Conservation (phyloP, 139 green algal genomes). For the Chlamydomonas urium region DNA sequence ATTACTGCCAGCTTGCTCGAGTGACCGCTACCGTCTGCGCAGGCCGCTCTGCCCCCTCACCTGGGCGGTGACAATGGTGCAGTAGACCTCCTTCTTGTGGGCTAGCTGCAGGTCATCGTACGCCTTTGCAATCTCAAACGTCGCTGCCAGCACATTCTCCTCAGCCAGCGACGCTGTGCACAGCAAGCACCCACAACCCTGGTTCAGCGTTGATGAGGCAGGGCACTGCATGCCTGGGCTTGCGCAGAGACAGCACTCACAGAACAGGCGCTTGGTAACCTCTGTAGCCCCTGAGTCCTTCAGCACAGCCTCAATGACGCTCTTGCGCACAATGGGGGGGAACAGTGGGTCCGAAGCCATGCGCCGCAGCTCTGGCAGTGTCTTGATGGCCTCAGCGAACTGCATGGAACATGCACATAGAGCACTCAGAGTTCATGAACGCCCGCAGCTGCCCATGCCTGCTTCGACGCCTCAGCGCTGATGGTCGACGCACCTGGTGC, state of each 20-base stretch:
- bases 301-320: constrained; percentile 41
- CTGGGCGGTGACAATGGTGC: constrained; percentile 50
- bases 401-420: not conserved
- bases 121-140: constrained; percentile 29
- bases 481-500: constrained; percentile 46
- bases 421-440: not conserved
- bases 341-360: constrained; percentile 55
- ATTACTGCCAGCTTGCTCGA: too few relatives aligned
- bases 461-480: not conserved
- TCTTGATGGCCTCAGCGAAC: constrained; percentile 17
- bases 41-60: too few relatives aligned
- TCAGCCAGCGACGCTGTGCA: constrained; percentile 39
- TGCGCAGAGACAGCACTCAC: constrained; percentile 20
- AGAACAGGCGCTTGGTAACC: constrained; percentile 49
- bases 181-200: not conserved
- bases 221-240: too few relatives aligned
- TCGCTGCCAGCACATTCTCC: constrained; percentile 50
- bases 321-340: constrained; percentile 29
- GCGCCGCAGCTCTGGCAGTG: constrained; percentile 25
- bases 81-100: constrained; percentile 59
- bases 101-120: constrained; percentile 58
- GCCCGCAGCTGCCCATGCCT: not conserved
- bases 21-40: too few relatives aligned
- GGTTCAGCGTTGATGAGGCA: not conserved
- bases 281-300: constrained; percentile 35